Percentiles rank a stretch among this genome's conserved stretches.
phyloP scores from a whole-genome alignment of 2,329 filamentous ascomycete species.

The Teratosphaeria zuluensis region DNA sequence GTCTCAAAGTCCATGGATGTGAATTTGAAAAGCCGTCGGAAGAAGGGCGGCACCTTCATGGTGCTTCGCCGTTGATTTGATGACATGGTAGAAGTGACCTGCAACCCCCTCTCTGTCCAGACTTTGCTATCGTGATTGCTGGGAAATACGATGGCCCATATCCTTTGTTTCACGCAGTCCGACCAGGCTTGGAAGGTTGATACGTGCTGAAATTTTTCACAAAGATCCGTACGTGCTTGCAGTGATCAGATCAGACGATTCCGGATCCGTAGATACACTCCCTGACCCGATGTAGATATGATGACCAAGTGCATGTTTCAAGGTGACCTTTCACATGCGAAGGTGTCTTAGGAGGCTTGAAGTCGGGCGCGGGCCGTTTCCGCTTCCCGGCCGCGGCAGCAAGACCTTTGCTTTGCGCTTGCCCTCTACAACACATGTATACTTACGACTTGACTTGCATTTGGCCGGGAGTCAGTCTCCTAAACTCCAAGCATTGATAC shows the following conservation, averaged over 20 bases:
- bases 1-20: constrained; percentile 67
- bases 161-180: not conserved
- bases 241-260: not conserved
- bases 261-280: not conserved
- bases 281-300: not conserved
- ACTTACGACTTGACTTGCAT: not conserved
- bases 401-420: not conserved
- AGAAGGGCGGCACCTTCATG: constrained; percentile 56
- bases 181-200: not conserved
- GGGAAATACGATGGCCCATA: not conserved
- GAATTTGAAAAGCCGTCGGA: constrained; percentile 61
- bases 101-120: not conserved
- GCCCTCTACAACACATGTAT: not conserved
- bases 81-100: constrained; percentile 7
- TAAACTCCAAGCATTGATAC: not conserved
- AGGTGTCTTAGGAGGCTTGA: not conserved
- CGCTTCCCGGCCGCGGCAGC: not conserved
- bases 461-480: not conserved
- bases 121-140: not conserved
- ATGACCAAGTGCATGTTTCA: not conserved
- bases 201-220: not conserved
- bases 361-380: not conserved
- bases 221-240: not conserved
- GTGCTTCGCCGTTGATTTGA: constrained; percentile 34
- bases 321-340: not conserved